These are phyloP conservation scores for Geotrichum phurueaensis DNA, from an alignment of 1,139 yeast genomes.

Conservation along the genomic window DNA sequence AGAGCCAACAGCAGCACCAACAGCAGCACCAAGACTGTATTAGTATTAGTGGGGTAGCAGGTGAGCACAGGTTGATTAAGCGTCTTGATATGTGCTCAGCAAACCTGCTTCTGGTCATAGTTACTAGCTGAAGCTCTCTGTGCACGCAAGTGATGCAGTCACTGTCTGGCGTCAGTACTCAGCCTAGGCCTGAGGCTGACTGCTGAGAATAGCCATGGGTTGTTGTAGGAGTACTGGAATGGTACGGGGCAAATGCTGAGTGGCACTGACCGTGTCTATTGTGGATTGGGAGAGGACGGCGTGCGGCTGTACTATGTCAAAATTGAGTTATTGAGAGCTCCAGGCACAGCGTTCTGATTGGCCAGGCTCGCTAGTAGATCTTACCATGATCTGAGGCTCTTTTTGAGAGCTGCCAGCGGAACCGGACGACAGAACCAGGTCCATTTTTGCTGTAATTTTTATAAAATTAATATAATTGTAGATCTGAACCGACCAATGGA, in stretches of 20 bases:
- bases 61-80: no score
- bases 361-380: neutral
- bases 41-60: neutral
- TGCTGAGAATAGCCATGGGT: neutral
- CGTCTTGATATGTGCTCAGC: no score
- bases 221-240: neutral
- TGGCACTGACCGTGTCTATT: neutral
- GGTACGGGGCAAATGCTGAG: neutral
- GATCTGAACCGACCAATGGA: neutral
- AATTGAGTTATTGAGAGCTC: neutral
- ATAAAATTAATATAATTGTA: neutral
- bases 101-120: no score
- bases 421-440: no score
- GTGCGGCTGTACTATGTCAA: neutral
- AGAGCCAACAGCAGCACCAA: neutral
- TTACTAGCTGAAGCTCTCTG: no score
- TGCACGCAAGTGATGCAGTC: neutral
- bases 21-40: neutral
- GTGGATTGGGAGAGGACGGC: neutral
- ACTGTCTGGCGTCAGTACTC: neutral
- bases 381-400: neutral
- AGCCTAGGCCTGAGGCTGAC: neutral
- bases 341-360: neutral
- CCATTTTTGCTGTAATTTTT: neutral
- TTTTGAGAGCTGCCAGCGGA: no score